Evolutionary conservation across 352 stramenopile genomes (phyloP), one percentile per base, ranked within the genome.

Genomic region (Lagenidium giganteum): DNA sequence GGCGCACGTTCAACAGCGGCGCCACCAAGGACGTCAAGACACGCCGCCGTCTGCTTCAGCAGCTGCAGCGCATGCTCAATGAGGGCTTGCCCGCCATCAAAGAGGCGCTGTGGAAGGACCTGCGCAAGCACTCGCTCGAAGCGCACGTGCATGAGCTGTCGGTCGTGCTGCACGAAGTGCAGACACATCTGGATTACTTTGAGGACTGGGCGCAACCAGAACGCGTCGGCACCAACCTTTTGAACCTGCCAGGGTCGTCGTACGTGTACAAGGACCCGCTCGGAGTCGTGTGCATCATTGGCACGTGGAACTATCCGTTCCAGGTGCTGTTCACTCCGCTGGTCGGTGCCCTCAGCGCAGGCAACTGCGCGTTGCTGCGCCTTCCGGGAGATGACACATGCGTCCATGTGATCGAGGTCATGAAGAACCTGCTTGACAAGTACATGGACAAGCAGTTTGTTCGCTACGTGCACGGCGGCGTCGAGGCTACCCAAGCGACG

Each of bases 321-420:
- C 55, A 72, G 30, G 67, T 97, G 1, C 63, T 54, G 5, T 39
- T 97, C 5, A 60, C 71, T 46, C 83, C 87, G 21, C 50, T 96
- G 1, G 61, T 93, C 1, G 83, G 77, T 13, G 83, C 81, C 3
- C 38, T 97, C 14, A 86, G 81, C 23, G 93, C 85, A 1, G 96
- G 96, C 14, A 98, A 98, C 78, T 82, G 72, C 12, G 79, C 64
- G 17, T 42, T 98, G 6, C 27, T 99, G 39, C 97, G 98, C 47
- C 52, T 87, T 16, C 92, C 95, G 1, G 77, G 63, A 12, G 86
- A 97, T 56, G 64, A 96, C 38, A 83, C 70, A 30, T 61, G 58
- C 21, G 59, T 60, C 24, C 67, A 73, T 46, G 84, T 71, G 23
- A 77, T 57, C 20, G 59, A 66, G 30, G 51, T 69, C 43, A 40